Evolutionary conservation across 2,329 filamentous ascomycete species (phyloP), one percentile per base, ranked within the genome.

Genomic region (Phialemonium atrogriseum): DNA sequence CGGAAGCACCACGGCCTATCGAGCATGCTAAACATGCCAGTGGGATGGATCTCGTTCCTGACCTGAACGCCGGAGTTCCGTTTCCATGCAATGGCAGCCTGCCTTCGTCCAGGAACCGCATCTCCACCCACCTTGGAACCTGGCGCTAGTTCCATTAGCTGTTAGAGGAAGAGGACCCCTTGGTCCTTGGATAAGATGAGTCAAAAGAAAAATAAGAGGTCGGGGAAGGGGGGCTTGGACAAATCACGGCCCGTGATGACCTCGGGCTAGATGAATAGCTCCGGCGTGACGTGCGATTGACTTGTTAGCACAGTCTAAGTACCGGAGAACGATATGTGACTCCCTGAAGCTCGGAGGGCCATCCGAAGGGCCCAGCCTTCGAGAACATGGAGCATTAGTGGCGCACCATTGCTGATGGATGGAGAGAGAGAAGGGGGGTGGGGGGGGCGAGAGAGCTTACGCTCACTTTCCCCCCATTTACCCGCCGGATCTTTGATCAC

Each of bases 51-150:
- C 33, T 32, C 25, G 37, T 42, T 45, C 39, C 37, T 42, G 41
- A 34, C 36, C 32, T 36, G 30, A 30, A 33, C n/a, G n/a, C n/a
- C n/a, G n/a, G n/a, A n/a, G n/a, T n/a, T n/a, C n/a, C n/a, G 29
- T 22, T 21, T 35, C 35, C 34, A 30, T 37, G 31, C 27, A 30
- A 45, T 40, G 41, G 37, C 26, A 39, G 29, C 34, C 33, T 34
- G 27, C 17, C 10, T 22, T 21, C 27, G 19, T 19, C n/a, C 27
- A 28, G 27, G 27, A 9, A 28, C 27, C 27, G 27, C 17, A 28
- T 3, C 13, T 20, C n/a, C 3, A 20, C 11, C 18, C 9, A 13
- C 10, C 16, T 7, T 19, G 16, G 21, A 15, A 11, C 27, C n/a
- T 27, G 13, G 10, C 11, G 4, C 8, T 8, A 13, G 14, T 10